A percentile compares a stretch with the other conserved stretches of the same genome.
Evolutionary conservation across 2,329 filamentous ascomycete species (phyloP).

Genomic region (Aureobasidium sp.): DNA sequence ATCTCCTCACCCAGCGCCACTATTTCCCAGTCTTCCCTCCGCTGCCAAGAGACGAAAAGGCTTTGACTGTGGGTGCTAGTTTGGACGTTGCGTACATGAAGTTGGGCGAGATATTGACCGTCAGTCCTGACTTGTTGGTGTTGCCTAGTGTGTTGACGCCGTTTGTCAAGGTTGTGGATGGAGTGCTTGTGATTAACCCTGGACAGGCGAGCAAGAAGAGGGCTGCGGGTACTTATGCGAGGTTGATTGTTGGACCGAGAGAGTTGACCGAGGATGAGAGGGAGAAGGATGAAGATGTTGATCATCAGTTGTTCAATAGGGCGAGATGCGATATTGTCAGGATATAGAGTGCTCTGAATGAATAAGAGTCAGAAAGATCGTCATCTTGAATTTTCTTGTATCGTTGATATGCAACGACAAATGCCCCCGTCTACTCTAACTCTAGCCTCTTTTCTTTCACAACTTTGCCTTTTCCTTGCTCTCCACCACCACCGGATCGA

Average conservation of each 20-base stretch:
- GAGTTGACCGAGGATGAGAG: constrained; percentile 50
- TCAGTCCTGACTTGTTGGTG: constrained; percentile 75
- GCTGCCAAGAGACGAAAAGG: constrained; percentile 45
- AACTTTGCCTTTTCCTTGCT: background rate
- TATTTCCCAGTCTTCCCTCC: constrained; percentile 88
- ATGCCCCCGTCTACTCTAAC: background rate
- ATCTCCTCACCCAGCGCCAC: constrained; percentile 81
- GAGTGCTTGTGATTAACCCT: constrained; percentile 83
- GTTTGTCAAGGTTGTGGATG: constrained; percentile 87
- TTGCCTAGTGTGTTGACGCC: constrained; percentile 74
- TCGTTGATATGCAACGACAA: too few species aligned
- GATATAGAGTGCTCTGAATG: constrained; percentile 44
- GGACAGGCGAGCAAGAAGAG: constrained; percentile 77
- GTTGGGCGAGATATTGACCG: constrained; percentile 82
- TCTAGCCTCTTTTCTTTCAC: background rate
- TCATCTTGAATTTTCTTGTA: too few species aligned
- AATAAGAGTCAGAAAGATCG: background rate
- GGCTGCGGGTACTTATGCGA: constrained; percentile 77
- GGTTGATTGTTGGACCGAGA: constrained; percentile 65
- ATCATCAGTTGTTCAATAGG: constrained; percentile 71
- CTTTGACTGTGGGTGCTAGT: constrained; percentile 62
- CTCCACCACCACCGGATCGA: constrained; percentile 9
- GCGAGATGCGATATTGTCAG: constrained; percentile 79
- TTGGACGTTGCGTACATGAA: constrained; percentile 79
- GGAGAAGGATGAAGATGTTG: constrained; percentile 49